Base-by-base conservation (phyloP, 352 stramenopile genomes). In the Aphanomyces astaci region DNA sequence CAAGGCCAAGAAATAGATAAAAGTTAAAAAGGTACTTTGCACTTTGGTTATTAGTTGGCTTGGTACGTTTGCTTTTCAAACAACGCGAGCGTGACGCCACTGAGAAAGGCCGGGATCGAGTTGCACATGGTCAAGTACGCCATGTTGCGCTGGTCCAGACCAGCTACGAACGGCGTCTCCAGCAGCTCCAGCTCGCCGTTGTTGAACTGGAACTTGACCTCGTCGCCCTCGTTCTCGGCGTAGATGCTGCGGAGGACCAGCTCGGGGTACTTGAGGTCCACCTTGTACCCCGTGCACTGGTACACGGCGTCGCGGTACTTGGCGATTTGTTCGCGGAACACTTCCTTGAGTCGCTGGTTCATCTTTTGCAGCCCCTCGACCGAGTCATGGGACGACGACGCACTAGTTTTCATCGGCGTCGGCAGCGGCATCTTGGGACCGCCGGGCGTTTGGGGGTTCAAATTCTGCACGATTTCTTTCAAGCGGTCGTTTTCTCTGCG, bases 41-140 rank as follows among this genome's bases (percentile, higher is more conserved):
- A n/a, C n/a, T n/a, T n/a, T n/a, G n/a, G n/a, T n/a, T n/a, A n/a
- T 53, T 19, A 53, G 22, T 53, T 53, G 9, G 22, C 25, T 59
- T 94, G 86, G 66, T 95, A 95, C 0, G 89, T 97, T 70, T 94
- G 84, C 69, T 92, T 92, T 74, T 95, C 88, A 62, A 97, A 97
- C 24, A 96, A 75, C 74, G 92, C 78, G 51, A 96, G 74, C 36
- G 88, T 95, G 22, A 97, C 74, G n/a, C 79, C 92, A 28, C 83
- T 83, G 64, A 97, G 72, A 72, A 97, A 97, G 13, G 87, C 88
- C 17, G 89, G 89, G 64, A 96, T 92, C 2, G 89, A 96, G 31
- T 89, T 82, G 71, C 86, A 96, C 25, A 79, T 91, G 28, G 74
- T 84, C 33, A 93, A 75, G 67, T 91, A 89, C 36, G 75, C 74